phyloP scores from a whole-genome alignment of 352 stramenopile species.

The Blastocystis sp. region DNA sequence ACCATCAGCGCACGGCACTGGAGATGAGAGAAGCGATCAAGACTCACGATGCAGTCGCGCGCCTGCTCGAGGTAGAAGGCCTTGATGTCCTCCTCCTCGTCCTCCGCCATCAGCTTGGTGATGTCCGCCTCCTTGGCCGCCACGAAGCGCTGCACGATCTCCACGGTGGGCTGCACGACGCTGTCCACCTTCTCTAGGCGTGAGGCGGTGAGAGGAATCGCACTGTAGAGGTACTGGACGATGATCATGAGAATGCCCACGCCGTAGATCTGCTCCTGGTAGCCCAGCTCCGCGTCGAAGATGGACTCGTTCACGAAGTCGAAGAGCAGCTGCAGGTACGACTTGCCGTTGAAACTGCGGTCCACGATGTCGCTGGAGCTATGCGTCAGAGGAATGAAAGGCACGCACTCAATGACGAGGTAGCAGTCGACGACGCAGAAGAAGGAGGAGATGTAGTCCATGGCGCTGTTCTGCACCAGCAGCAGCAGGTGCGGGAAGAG shows the following conservation, averaged over 20 bases:
- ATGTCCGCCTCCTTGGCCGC: constrained; percentile 28
- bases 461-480: constrained; percentile 34
- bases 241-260: constrained; percentile 61
- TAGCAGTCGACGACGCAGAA: constrained; percentile 50
- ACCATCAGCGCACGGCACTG: constrained; percentile 45
- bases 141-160: constrained; percentile 15
- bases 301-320: constrained; percentile 14
- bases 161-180: background rate
- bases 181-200: background rate
- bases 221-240: constrained; percentile 43
- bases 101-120: background rate
- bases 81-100: constrained; percentile 15
- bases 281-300: constrained; percentile 32
- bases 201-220: background rate
- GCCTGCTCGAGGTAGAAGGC: constrained; percentile 25
- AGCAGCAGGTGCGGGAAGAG: constrained; percentile 40
- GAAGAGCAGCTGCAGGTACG: constrained; percentile 24
- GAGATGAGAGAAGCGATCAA: background rate
- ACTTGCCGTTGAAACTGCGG: constrained; percentile 34
- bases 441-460: constrained; percentile 52
- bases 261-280: constrained; percentile 35
- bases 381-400: background rate
- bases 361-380: constrained; percentile 16
- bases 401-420: constrained; percentile 2
- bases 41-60: constrained; percentile 26